phyloP scores from a whole-genome alignment of 768 basidiomycete genomes.

The Kwoniella sp. region DNA sequence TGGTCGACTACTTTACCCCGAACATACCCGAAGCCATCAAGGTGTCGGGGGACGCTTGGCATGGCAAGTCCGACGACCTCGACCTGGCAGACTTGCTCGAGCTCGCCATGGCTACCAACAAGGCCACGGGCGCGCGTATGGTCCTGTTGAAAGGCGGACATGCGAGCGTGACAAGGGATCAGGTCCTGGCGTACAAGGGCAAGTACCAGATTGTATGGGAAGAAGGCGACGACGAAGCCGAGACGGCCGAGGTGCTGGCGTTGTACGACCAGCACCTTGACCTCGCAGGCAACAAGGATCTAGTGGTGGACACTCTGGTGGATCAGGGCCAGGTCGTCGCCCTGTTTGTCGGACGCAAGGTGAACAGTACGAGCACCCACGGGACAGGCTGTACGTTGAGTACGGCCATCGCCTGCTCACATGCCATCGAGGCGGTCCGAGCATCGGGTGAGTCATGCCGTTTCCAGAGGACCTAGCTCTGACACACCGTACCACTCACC shows the following conservation, averaged over 20 bases:
- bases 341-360: constrained; percentile 28
- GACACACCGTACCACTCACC: background rate
- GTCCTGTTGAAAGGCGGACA: constrained; percentile 87
- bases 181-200: constrained; percentile 52
- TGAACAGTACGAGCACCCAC: constrained; percentile 58
- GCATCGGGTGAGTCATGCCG: constrained; percentile 4
- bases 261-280: constrained; percentile 51
- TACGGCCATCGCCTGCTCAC: constrained; percentile 64
- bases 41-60: constrained; percentile 44
- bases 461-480: background rate
- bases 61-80: constrained; percentile 57
- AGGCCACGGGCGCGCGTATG: constrained; percentile 54
- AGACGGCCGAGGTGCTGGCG: constrained; percentile 32
- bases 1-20: constrained; percentile 71
- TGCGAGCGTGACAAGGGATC: constrained; percentile 54
- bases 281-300: constrained; percentile 53
- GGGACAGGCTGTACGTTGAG: constrained; percentile 92
- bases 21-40: constrained; percentile 77
- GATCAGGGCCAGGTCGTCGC: constrained; percentile 6
- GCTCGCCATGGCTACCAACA: constrained; percentile 53
- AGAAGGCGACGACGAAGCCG: constrained; percentile 34
- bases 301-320: constrained; percentile 43
- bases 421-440: constrained; percentile 3
- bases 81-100: constrained; percentile 40
- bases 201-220: constrained; percentile 44